Evolutionary conservation across 2,329 filamentous ascomycete genomes (phyloP).

Genomic region (Metarhizium brunneum): DNA sequence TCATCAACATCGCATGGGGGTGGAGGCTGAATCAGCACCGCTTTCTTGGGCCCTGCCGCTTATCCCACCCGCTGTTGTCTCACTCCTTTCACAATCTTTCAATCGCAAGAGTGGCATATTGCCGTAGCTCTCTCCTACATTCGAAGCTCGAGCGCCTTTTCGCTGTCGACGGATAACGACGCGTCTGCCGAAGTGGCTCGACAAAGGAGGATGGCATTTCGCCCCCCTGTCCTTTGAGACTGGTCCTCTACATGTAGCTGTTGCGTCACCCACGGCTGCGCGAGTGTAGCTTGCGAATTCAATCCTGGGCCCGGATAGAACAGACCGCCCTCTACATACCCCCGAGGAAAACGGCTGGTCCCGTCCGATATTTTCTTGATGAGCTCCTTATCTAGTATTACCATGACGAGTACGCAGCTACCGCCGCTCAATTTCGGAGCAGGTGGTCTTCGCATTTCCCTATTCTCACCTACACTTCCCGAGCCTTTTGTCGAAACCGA

Average conservation of each 20-base stretch:
- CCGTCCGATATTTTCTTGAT: not conserved
- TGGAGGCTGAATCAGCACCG: not conserved
- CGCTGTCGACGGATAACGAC: not conserved
- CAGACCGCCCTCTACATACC: not conserved
- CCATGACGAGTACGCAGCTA: slow-evolving; percentile 19
- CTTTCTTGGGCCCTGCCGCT: not conserved
- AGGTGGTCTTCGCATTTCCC: slow-evolving; percentile 19
- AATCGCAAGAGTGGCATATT: not conserved
- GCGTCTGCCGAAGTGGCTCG: not conserved
- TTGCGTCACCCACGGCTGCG: not conserved
- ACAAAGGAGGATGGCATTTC: not conserved
- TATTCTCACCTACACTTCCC: slow-evolving; percentile 15
- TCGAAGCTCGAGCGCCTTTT: not conserved
- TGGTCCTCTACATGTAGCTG: not conserved
- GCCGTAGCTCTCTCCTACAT: too few species aligned
- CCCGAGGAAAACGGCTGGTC: not conserved
- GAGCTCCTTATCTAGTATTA: not conserved
- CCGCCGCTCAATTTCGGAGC: slow-evolving; percentile 20
- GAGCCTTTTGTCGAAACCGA: slow-evolving; percentile 5
- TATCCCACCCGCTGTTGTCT: not conserved
- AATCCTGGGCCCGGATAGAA: too few species aligned
- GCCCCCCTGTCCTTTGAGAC: not conserved
- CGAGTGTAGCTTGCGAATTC: not conserved
- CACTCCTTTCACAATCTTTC: not conserved
- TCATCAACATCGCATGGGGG: not conserved